Conservation (phyloP, 495 filamentous ascomycete species). For the Podospora australis region DNA sequence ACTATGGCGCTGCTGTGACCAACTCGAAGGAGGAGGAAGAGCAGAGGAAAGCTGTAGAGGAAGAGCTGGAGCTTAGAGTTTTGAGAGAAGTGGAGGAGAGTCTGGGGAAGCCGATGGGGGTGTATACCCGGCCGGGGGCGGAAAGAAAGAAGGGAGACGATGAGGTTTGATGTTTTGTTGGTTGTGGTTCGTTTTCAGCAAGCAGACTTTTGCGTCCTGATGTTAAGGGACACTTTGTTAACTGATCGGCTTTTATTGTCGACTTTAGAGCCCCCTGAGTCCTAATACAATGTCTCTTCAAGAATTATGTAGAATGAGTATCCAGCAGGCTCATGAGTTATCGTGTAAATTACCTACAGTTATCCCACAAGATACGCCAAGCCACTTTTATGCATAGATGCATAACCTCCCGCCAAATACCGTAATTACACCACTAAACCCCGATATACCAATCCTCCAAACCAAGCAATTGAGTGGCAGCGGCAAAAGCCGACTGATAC, state of each 20-base stretch:
- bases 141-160: conserved; percentile 14
- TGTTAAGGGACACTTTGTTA: too few species aligned
- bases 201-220: too few species aligned
- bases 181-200: too few species aligned
- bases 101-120: conserved; percentile 30
- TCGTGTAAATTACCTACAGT: neutral
- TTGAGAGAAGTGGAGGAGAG: conserved; percentile 40
- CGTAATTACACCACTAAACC: neutral
- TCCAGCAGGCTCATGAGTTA: neutral
- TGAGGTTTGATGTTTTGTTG: neutral
- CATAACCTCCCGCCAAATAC: neutral
- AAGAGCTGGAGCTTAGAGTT: conserved; percentile 32
- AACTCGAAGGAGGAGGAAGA: conserved; percentile 18
- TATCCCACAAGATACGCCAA: neutral
- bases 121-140: conserved; percentile 24
- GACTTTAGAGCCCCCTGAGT: too few species aligned
- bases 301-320: too few species aligned
- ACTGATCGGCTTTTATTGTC: too few species aligned
- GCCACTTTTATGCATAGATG: neutral
- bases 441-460: too few species aligned
- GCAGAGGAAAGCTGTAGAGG: conserved; percentile 20
- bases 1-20: conserved; percentile 30
- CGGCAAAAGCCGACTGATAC: neutral
- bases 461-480: too few species aligned
- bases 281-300: too few species aligned